Evolutionary conservation across 2,329 filamentous ascomycete species (phyloP), one percentile per base, ranked within the genome.

Genomic region (Teratosphaeria pseudoeucalypti): DNA sequence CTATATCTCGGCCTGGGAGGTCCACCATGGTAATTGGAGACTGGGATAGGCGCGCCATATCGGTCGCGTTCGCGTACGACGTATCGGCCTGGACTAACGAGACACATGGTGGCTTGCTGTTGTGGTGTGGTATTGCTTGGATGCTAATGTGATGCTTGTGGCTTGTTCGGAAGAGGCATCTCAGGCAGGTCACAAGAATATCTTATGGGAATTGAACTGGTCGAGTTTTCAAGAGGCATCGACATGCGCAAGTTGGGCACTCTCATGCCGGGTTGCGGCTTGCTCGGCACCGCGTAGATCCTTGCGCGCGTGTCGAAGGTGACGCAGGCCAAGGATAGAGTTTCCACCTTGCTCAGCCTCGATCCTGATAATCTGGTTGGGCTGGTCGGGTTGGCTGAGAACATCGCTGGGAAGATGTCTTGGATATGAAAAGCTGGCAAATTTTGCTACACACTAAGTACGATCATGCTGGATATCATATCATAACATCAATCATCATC

Each of bases 21-120:
- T 10, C 69, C 67, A 14, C 68, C 63, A 49, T 69, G 65, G 60
- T 67, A 71, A 60, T 71, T 70, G 49, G 66, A 70, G 43, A 72
- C 68, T 2, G 67, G 69, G 9, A 70, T 65, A 2, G 70, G 68
- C 2, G 69, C 64, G 43, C 66, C 55, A 55, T 68, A 66, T 34
- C 57, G 55, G 12, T 62, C 58, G 43, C 61, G 59, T 12, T 62
- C 59, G 34, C 61, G 59, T 39, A 68, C 62, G 52, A 63, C 61
- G 19, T 60, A 14, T 37, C 52, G 52, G 12, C 19, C 29, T 32
- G 52, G 52, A 6, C 47, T 34, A 6, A 58, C 56, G 47, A 58
- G 34, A 29, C 56, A 58, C 56, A 58, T 58, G 12, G 7, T 57
- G 7, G 26, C 47, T 14, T 11, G n/a, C 43, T 49, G 43, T 10